Evolutionary conservation across 441 rosid species (phyloP).

Genomic region (Gossypium gossypioides): DNA sequence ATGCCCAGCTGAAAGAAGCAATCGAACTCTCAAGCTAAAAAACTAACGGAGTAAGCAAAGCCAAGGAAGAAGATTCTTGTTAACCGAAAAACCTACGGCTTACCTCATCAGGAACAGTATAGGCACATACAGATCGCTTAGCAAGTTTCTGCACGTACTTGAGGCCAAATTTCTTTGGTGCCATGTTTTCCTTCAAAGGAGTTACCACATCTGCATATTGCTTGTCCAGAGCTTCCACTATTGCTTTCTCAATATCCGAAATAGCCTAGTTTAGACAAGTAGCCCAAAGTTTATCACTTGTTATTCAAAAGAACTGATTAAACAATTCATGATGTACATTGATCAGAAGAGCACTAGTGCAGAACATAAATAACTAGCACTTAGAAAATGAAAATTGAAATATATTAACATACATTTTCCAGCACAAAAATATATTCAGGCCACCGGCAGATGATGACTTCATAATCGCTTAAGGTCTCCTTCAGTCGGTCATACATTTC

Average conservation of each 20-base stretch:
- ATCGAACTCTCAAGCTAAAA: slow-evolving; percentile 16
- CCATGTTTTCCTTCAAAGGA: slow-evolving; percentile 81
- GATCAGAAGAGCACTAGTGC: neutral
- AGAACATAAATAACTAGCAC: neutral
- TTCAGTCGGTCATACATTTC: slow-evolving; percentile 82
- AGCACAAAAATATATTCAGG: slow-evolving; percentile 86
- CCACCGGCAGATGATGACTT: slow-evolving; percentile 91
- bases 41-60: slow-evolving; percentile 13
- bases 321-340: neutral
- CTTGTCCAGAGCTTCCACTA: slow-evolving; percentile 87
- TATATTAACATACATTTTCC: slow-evolving; percentile 58
- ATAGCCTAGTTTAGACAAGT: slow-evolving; percentile 44
- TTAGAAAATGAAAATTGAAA: slow-evolving; percentile 4
- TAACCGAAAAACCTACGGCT: slow-evolving; percentile 9
- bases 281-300: neutral
- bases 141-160: slow-evolving; percentile 87
- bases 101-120: slow-evolving; percentile 85
- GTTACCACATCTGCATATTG: slow-evolving; percentile 85
- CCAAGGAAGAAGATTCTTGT: neutral
- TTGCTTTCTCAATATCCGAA: slow-evolving; percentile 90
- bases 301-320: neutral
- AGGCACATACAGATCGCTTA: slow-evolving; percentile 67
- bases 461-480: slow-evolving; percentile 71
- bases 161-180: slow-evolving; percentile 83
- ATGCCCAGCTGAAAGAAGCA: slow-evolving; percentile 43